A percentile compares a stretch with the other conserved stretches of the same genome.
Evolutionary conservation across 1,284 basidiomycete genomes (phyloP).

Genomic region (Gymnopus androsaceus): DNA sequence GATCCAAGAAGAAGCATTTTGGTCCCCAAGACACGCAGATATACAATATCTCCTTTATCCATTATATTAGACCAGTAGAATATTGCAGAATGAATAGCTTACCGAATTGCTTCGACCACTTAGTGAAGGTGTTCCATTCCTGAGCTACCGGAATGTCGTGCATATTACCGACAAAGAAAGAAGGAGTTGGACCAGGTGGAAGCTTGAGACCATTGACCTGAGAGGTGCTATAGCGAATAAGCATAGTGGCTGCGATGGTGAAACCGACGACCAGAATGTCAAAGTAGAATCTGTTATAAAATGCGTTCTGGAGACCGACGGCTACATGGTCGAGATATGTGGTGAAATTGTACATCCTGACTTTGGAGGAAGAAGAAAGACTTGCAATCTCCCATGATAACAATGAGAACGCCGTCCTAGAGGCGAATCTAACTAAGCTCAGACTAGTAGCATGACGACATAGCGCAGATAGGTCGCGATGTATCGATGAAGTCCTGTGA

Average conservation of each 20-base stretch:
- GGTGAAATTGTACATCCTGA: no score
- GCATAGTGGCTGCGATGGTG: background rate
- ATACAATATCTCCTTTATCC: slow-evolving; percentile 1
- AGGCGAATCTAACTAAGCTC: no score
- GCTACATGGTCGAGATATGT: no score
- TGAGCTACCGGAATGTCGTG: background rate
- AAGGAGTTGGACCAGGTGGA: background rate
- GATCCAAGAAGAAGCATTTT: slow-evolving; percentile 30
- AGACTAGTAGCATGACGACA: no score
- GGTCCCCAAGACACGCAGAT: slow-evolving; percentile 6
- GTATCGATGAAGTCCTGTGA: no score
- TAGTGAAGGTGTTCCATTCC: background rate
- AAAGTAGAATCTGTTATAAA: background rate
- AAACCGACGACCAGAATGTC: background rate
- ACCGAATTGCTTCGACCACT: slow-evolving; percentile 6
- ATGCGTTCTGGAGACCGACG: no score
- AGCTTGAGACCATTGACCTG: background rate
- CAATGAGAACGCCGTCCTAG: no score
- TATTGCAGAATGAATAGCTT: background rate
- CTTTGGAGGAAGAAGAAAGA: no score
- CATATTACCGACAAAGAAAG: slow-evolving; percentile 6
- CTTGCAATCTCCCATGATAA: no score
- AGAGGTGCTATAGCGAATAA: slow-evolving; percentile 1
- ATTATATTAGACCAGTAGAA: background rate
- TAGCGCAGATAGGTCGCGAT: no score